A percentile compares a stretch with the other conserved stretches of the same genome.
Conservation (phyloP, 1,284 basidiomycete genomes). For the Sporisorium iseilematis-ciliati region DNA sequence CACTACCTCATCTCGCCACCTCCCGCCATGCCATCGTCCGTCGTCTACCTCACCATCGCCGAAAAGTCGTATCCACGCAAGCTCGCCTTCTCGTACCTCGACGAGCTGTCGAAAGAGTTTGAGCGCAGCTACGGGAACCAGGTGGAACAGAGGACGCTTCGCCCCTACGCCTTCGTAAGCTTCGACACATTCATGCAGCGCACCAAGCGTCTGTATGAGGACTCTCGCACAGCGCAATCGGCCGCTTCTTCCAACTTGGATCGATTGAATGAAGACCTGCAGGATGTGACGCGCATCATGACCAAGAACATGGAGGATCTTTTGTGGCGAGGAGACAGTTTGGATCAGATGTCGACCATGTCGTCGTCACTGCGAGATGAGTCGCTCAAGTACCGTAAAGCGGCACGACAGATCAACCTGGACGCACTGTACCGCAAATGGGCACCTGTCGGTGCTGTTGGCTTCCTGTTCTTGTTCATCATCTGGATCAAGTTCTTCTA, state of each 20-base stretch:
- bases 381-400: slow-evolving; percentile 96
- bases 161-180: slow-evolving; percentile 67
- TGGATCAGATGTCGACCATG: slow-evolving; percentile 94
- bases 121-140: slow-evolving; percentile 69
- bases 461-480: slow-evolving; percentile 78
- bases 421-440: slow-evolving; percentile 95
- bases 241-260: slow-evolving; percentile 79
- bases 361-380: slow-evolving; percentile 97
- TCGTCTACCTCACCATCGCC: slow-evolving; percentile 93
- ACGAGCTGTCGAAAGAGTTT: slow-evolving; percentile 97
- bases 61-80: slow-evolving; percentile 98
- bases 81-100: slow-evolving; percentile 95
- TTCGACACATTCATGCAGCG: slow-evolving; percentile 97
- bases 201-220: slow-evolving; percentile 92
- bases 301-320: slow-evolving; percentile 99
- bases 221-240: slow-evolving; percentile 86
- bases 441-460: slow-evolving; percentile 76
- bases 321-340: slow-evolving; percentile 94
- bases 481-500: slow-evolving; percentile 87
- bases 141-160: slow-evolving; percentile 61
- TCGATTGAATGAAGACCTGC: slow-evolving; percentile 92
- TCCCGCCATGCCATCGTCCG: slow-evolving; percentile 70
- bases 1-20: slow-evolving; percentile 87
- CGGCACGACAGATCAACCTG: slow-evolving; percentile 92
- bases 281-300: slow-evolving; percentile 99